Evolutionary conservation across 371 early-diverging fungal genomes (phyloP).

Genomic region (Mucor plumbeus): DNA sequence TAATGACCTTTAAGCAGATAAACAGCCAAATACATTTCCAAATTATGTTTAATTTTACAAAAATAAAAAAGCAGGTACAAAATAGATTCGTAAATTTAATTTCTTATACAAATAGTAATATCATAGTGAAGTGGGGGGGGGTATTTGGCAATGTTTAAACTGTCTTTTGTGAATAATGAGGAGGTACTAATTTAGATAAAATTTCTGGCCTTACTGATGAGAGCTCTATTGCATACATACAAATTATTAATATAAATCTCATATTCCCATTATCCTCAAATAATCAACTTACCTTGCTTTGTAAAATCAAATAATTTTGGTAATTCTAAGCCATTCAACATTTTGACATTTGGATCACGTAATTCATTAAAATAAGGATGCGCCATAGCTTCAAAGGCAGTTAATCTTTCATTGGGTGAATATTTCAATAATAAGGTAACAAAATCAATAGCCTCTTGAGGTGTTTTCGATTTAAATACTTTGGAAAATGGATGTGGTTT

Average conservation of each 20-base stretch:
- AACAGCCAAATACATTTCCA: too few relatives aligned
- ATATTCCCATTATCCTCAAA: not conserved
- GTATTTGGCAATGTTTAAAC: not conserved
- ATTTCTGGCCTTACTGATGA: conserved; percentile 54
- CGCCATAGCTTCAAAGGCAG: conserved; percentile 89
- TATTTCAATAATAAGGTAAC: conserved; percentile 88
- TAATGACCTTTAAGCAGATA: too few relatives aligned
- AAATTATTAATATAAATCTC: too few relatives aligned
- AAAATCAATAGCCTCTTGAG: conserved; percentile 84
- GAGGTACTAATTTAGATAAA: conserved; percentile 61
- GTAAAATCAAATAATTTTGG: conserved; percentile 91
- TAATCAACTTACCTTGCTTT: conserved; percentile 57
- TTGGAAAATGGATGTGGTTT: conserved; percentile 91
- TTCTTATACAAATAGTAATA: conserved; percentile 6
- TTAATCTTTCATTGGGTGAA: conserved; percentile 87
- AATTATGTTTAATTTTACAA: too few relatives aligned
- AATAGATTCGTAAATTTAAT: conserved; percentile 6
- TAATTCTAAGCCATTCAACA: conserved; percentile 77
- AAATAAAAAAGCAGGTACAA: not conserved
- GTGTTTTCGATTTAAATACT: conserved; percentile 66
- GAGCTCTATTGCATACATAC: conserved; percentile 2
- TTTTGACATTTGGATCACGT: conserved; percentile 73
- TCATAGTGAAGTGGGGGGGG: not conserved
- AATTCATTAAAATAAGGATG: conserved; percentile 96
- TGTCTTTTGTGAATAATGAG: conserved; percentile 3